A percentile compares a stretch with the other conserved stretches of the same genome.
phyloP scores from a whole-genome alignment of 352 stramenopile species.

The Phytophthora pistaciae region DNA sequence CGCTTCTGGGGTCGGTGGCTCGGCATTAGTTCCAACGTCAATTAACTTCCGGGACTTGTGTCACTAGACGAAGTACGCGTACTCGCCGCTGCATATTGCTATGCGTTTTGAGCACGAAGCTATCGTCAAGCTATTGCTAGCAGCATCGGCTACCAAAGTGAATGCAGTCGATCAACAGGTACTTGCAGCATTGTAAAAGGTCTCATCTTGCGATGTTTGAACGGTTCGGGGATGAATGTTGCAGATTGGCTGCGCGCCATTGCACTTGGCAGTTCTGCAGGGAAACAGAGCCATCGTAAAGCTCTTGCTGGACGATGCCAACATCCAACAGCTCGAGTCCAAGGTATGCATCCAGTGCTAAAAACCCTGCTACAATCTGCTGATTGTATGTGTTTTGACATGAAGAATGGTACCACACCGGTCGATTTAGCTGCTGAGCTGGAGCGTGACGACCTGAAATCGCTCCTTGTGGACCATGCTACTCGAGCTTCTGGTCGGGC shows the following conservation, averaged over 20 bases:
- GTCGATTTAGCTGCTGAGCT: slow-evolving; percentile 63
- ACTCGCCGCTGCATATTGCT: slow-evolving; percentile 76
- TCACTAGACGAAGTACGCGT: slow-evolving; percentile 66
- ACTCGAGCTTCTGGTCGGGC: slow-evolving; percentile 36
- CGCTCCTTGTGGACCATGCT: slow-evolving; percentile 49
- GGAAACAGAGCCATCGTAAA: slow-evolving; percentile 56
- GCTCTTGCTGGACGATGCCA: slow-evolving; percentile 55
- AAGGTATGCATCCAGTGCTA: slow-evolving; percentile 39
- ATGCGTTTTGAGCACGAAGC: slow-evolving; percentile 63
- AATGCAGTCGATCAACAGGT: slow-evolving; percentile 49
- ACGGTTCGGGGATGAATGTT: not conserved
- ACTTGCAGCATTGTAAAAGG: not conserved
- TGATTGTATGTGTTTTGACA: not conserved
- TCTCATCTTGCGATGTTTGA: not conserved
- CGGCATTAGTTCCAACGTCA: not conserved
- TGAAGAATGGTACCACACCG: slow-evolving; percentile 61
- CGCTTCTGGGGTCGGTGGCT: not conserved
- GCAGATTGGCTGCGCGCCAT: slow-evolving; percentile 59
- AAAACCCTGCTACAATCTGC: not conserved
- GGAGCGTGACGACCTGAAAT: slow-evolving; percentile 36
- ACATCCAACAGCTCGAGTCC: slow-evolving; percentile 45
- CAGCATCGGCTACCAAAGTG: slow-evolving; percentile 19
- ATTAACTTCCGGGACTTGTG: not conserved
- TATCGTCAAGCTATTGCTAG: slow-evolving; percentile 64
- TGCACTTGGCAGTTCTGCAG: slow-evolving; percentile 76